Conservation (phyloP, 1,284 basidiomycete genomes). For the Anthracocystis walkeri region DNA sequence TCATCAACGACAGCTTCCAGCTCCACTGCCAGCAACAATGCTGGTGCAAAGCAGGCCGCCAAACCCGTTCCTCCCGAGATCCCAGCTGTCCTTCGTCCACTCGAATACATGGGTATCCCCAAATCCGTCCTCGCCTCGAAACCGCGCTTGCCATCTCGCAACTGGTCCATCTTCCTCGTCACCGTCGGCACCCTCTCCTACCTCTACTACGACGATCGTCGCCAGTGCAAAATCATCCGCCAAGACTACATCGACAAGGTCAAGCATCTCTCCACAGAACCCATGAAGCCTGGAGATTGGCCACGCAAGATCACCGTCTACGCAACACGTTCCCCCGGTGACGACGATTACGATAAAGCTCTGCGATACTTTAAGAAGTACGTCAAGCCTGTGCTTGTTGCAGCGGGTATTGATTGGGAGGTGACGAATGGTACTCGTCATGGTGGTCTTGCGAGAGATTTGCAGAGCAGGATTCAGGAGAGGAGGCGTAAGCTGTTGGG, state of each 20-base stretch:
- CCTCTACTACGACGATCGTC: constrained; percentile 85
- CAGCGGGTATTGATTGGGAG: constrained; percentile 92
- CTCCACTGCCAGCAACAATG: constrained; percentile 20
- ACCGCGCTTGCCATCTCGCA: constrained; percentile 81
- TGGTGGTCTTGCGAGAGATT: constrained; percentile 82
- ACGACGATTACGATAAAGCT: constrained; percentile 88
- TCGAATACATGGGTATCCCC: constrained; percentile 72
- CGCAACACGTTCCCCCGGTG: constrained; percentile 90
- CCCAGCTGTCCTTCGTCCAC: constrained; percentile 63
- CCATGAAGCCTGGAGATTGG: constrained; percentile 77
- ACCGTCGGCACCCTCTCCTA: constrained; percentile 79
- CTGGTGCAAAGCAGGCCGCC: constrained; percentile 14
- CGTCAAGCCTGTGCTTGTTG: constrained; percentile 94
- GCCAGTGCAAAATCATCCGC: constrained; percentile 80
- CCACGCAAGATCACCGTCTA: constrained; percentile 88
- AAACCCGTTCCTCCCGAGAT: constrained; percentile 49
- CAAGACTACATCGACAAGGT: constrained; percentile 84
- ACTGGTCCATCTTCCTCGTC: constrained; percentile 91
- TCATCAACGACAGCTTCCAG: constrained; percentile 12
- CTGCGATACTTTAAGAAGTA: constrained; percentile 92
- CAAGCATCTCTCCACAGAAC: constrained; percentile 78
- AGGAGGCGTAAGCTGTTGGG: constrained; percentile 73
- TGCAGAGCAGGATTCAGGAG: constrained; percentile 79
- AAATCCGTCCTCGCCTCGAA: constrained; percentile 71
- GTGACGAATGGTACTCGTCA: constrained; percentile 83